Evolutionary conservation across 306 rosid genomes (phyloP), one percentile per base, ranked within the genome.

Genomic region (Rosa persica): DNA sequence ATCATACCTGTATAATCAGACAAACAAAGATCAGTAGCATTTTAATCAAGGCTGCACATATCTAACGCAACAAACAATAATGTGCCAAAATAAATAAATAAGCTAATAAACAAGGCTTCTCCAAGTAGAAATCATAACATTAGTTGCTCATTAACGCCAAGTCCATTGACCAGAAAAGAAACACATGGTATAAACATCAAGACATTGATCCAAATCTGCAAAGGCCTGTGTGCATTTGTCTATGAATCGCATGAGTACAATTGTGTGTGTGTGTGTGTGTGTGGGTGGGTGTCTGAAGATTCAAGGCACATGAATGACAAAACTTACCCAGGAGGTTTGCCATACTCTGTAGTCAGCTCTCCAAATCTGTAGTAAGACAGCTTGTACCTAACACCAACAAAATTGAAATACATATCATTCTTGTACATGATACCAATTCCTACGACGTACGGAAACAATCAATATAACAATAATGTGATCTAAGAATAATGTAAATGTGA

Each of bases 341-440:
- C 99, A 90, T 96, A 93, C 85, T 96, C 99, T 38, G 99, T 96
- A 17, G 92, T 88, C 83, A 96, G 84, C 91, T 96, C 99, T 76
- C 99, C 99, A 80, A 96, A 96, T 73, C 99, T 93, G 86, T 96
- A 96, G 74, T 96, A 96, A 36, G 87, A 93, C 78, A 93, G 88
- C 85, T 96, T 96, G 87, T 96, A 96, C 99, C 99, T 96, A 68
- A 40, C 70, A 77, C 73, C 85, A 58, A 84, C 66, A 70, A 64
- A 76, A 43, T 23, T n/a, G 16, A 75, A 47, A 44, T 11, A 46
- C 0, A 34, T 49, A 54, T 73, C 65, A 64, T 73, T 20, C 36
- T 4, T 55, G n/a, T 61, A 65, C 74, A 69, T 62, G 55, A 62
- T 49, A 49, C 52, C 47, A 44, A 51, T 66, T 30, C 58, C 1